These are phyloP conservation scores for Penicillium sp. DNA, from an alignment of 2,329 filamentous ascomycete genomes.

Conservation along the genomic window DNA sequence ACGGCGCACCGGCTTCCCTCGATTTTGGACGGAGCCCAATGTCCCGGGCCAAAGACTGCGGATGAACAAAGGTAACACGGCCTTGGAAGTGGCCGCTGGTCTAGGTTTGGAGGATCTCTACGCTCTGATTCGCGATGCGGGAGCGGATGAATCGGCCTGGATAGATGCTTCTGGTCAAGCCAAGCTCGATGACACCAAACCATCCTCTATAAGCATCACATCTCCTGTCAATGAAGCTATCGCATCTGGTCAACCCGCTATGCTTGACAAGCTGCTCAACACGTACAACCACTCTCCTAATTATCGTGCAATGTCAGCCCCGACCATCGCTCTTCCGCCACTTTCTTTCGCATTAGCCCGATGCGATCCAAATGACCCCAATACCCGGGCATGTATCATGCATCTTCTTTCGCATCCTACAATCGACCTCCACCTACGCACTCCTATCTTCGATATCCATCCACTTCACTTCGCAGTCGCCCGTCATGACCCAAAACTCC, in stretches of 20 bases:
- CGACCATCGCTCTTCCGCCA: not conserved
- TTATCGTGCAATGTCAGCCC: not conserved
- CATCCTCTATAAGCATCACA: not conserved
- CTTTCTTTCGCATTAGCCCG: not conserved
- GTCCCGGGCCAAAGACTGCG: not conserved
- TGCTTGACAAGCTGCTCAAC: not conserved
- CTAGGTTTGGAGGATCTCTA: not conserved
- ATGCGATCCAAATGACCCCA: not conserved
- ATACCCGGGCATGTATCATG: not conserved
- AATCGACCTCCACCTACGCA: not conserved
- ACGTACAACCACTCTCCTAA: not conserved
- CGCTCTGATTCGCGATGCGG: not conserved
- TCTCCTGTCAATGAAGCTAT: not conserved
- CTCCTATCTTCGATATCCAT: not conserved
- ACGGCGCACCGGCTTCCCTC: not conserved
- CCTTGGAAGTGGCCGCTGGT: constrained; percentile 11
- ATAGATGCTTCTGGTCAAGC: not conserved
- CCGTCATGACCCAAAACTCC: not conserved
- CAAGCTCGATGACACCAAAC: not conserved
- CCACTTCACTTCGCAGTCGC: not conserved
- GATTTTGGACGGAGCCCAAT: constrained; percentile 3
- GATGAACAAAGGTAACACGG: constrained; percentile 3
- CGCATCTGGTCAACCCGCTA: not conserved
- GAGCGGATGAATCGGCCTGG: not conserved
- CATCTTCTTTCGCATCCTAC: not conserved